Evolutionary conservation across 768 basidiomycete genomes (phyloP).

Genomic region (Baorangia bicolor): DNA sequence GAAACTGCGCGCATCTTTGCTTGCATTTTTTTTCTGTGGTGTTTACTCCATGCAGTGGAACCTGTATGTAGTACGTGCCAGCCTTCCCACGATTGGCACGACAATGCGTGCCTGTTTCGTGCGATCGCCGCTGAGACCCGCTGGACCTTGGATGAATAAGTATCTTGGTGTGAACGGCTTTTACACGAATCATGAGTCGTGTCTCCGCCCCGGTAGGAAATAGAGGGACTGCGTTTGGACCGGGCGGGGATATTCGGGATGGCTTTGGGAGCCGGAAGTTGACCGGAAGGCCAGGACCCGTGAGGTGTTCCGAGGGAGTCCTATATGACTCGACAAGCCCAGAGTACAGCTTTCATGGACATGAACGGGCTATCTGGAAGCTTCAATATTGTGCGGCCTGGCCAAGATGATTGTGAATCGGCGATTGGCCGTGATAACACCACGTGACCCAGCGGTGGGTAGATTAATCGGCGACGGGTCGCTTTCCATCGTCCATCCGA

Average conservation of each 20-base stretch:
- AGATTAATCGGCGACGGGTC: constrained; percentile 4
- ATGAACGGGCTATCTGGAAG: no score
- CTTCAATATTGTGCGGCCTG: no score
- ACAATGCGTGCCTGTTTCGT: background rate
- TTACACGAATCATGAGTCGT: background rate
- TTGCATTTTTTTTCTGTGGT: no score
- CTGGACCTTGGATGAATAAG: no score
- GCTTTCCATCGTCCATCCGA: background rate
- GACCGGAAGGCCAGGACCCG: background rate
- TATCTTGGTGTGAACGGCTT: background rate
- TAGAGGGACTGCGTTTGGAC: background rate
- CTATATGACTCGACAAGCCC: background rate
- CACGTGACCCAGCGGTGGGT: constrained; percentile 11
- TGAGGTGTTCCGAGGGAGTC: background rate
- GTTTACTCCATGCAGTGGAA: no score
- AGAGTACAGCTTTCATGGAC: background rate
- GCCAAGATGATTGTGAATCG: no score
- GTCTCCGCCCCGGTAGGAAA: background rate
- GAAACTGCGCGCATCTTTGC: background rate
- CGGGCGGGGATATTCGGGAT: constrained; percentile 11
- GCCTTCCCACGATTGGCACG: no score
- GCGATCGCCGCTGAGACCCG: background rate
- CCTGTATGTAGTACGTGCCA: no score
- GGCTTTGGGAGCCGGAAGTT: background rate
- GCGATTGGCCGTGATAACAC: no score